Conservation (phyloP, 371 early-diverging fungal genomes). For the Sporodiniella umbellata region DNA sequence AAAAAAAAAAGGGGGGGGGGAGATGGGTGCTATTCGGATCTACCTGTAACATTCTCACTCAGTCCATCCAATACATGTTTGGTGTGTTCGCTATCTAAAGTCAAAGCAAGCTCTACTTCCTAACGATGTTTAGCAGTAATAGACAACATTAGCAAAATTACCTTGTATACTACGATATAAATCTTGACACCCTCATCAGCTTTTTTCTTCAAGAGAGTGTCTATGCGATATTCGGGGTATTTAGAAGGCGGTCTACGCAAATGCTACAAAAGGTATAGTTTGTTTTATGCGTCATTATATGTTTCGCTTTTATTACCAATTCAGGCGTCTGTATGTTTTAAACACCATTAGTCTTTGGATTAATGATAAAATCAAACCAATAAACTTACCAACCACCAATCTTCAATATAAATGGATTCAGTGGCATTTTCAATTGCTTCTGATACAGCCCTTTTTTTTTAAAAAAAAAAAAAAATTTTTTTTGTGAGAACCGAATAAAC, state of each 20-base stretch:
- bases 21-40: too few relatives aligned
- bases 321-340: constrained; percentile 35
- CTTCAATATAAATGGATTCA: constrained; percentile 79
- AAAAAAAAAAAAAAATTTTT: neutral
- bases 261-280: constrained; percentile 43
- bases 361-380: neutral
- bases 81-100: constrained; percentile 79
- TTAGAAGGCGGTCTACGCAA: constrained; percentile 75
- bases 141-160: too few relatives aligned
- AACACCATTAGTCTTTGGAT: neutral
- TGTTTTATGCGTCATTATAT: neutral
- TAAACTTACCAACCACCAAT: constrained; percentile 86
- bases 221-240: constrained; percentile 79
- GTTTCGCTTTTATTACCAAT: constrained; percentile 32
- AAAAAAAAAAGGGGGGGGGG: too few relatives aligned
- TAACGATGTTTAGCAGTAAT: too few relatives aligned
- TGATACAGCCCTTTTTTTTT: constrained; percentile 56
- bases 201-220: constrained; percentile 77
- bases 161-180: constrained; percentile 87
- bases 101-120: constrained; percentile 80
- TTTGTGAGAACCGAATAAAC: too few relatives aligned
- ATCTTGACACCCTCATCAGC: constrained; percentile 89
- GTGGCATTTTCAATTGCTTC: constrained; percentile 77
- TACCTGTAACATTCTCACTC: constrained; percentile 74
- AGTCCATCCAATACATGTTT: constrained; percentile 71